Evolutionary conservation across 2,329 filamentous ascomycete species (phyloP).

Genomic region (Ophiocordyceps sinensis): DNA sequence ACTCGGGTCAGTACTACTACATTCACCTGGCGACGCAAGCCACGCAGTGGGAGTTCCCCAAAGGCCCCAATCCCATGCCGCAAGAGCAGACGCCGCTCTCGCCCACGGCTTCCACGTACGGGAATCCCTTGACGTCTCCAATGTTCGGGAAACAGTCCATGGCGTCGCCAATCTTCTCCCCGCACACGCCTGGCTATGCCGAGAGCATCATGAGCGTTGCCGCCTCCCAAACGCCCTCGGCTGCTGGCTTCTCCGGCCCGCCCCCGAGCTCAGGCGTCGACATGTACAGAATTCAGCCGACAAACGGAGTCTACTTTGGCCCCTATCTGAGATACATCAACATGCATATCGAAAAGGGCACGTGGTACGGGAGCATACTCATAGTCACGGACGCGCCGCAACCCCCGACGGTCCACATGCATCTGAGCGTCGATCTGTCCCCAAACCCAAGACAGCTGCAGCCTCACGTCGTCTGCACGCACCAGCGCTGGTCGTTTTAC

Average conservation of each 20-base stretch:
- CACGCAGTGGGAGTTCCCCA: slow-evolving; percentile 98
- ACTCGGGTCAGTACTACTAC: slow-evolving; percentile 96
- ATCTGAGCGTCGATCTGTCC: slow-evolving; percentile 77
- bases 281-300: slow-evolving; percentile 84
- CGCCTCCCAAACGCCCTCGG: slow-evolving; percentile 56
- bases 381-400: slow-evolving; percentile 83
- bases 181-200: slow-evolving; percentile 71
- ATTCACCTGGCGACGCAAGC: slow-evolving; percentile 91
- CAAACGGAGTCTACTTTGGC: slow-evolving; percentile 95
- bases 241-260: slow-evolving; percentile 77
- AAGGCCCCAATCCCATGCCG: slow-evolving; percentile 80
- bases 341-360: slow-evolving; percentile 83
- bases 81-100: slow-evolving; percentile 73
- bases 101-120: slow-evolving; percentile 63
- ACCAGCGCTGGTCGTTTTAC: slow-evolving; percentile 92
- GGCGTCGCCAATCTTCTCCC: slow-evolving; percentile 69
- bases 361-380: slow-evolving; percentile 89
- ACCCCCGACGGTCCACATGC: slow-evolving; percentile 90
- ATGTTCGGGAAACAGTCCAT: slow-evolving; percentile 43
- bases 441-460: slow-evolving; percentile 83
- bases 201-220: slow-evolving; percentile 77
- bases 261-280: slow-evolving; percentile 80
- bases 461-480: slow-evolving; percentile 67
- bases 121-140: slow-evolving; percentile 58
- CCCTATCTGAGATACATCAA: slow-evolving; percentile 93